These are phyloP conservation scores for Aspergillus sojae DNA, from an alignment of 2,329 filamentous ascomycete genomes.

Conservation along the genomic window DNA sequence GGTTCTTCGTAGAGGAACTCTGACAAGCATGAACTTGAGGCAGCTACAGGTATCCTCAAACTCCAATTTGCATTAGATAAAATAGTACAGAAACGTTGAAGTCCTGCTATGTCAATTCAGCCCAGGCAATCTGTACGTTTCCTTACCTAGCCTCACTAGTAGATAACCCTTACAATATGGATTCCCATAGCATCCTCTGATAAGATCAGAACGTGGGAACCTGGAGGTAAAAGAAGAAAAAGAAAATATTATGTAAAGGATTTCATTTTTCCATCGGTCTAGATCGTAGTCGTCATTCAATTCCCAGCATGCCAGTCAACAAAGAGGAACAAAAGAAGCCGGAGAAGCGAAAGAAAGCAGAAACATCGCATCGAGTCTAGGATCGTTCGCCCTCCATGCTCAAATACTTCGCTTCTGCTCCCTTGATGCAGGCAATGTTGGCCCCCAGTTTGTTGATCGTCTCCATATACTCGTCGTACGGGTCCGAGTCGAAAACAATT, in stretches of 20 bases:
- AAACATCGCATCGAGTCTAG: not conserved
- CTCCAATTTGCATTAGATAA: too few species aligned
- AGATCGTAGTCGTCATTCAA: not conserved
- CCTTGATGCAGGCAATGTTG: constrained; percentile 84
- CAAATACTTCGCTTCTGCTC: constrained; percentile 72
- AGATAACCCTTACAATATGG: not conserved
- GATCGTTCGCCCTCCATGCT: constrained; percentile 39
- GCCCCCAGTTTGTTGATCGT: constrained; percentile 95
- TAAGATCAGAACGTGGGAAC: not conserved
- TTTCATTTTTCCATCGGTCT: not conserved
- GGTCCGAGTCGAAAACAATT: constrained; percentile 92
- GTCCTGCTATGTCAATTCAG: not conserved
- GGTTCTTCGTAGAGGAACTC: too few species aligned
- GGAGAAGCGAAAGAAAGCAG: not conserved
- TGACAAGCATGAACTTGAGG: too few species aligned
- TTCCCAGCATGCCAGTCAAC: not conserved
- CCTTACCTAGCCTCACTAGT: not conserved
- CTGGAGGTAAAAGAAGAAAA: not conserved
- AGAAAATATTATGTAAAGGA: not conserved
- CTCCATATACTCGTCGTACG: constrained; percentile 89
- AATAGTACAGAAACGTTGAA: too few species aligned
- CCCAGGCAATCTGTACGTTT: not conserved
- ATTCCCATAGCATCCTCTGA: not conserved
- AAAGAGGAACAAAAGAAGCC: not conserved
- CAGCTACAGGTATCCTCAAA: too few species aligned